These are phyloP conservation scores for Moricandia moricandioides DNA, from an alignment of 345 rosid genomes.

Conservation along the genomic window DNA sequence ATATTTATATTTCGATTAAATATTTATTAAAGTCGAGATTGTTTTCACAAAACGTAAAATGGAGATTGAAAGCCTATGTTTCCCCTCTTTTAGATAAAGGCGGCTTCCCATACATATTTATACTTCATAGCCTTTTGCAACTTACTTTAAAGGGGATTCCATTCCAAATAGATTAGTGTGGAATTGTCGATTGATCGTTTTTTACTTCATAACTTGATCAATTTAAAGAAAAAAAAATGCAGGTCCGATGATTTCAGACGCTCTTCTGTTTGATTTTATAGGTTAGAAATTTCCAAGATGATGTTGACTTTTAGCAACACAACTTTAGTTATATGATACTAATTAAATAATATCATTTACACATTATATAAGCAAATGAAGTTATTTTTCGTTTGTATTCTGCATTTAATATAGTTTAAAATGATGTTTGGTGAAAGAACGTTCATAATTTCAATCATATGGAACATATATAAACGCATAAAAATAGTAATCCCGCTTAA, in stretches of 20 bases:
- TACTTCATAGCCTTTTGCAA: background rate
- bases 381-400: too few species aligned
- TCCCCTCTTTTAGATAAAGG: too few species aligned
- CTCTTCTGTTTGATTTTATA: background rate
- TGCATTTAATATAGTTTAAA: too few species aligned
- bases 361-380: too few species aligned
- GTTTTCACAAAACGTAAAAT: too few species aligned
- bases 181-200: background rate
- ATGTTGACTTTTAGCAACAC: too few species aligned
- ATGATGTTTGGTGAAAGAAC: too few species aligned
- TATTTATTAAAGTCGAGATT: background rate
- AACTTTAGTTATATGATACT: too few species aligned
- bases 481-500: background rate
- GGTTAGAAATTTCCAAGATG: background rate
- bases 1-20: background rate
- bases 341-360: too few species aligned
- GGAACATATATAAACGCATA: background rate
- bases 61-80: too few species aligned
- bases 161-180: background rate
- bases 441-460: background rate
- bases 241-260: background rate
- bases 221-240: background rate
- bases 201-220: background rate
- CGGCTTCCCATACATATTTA: too few species aligned
- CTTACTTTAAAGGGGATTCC: background rate